Evolutionary conservation across 768 basidiomycete species (phyloP).

Genomic region (Kwoniella sp.): DNA sequence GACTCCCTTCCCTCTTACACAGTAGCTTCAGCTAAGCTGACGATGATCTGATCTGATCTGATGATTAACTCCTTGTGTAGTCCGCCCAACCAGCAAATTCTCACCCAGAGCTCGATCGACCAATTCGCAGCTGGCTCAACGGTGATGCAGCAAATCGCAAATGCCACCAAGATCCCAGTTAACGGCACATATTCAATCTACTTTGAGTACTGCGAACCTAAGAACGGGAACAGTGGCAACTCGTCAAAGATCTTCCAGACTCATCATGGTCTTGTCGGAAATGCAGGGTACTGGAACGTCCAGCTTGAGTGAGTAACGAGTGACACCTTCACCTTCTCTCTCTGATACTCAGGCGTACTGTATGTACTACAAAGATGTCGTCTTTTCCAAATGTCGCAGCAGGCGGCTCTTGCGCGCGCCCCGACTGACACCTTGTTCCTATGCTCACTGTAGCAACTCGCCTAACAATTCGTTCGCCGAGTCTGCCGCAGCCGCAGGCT

Average conservation of each 20-base stretch:
- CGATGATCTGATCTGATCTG: too few relatives aligned
- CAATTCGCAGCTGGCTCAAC: constrained; percentile 25
- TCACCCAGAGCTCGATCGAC: constrained; percentile 20
- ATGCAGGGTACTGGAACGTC: constrained; percentile 42
- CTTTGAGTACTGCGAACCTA: constrained; percentile 44
- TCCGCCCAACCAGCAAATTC: constrained; percentile 35
- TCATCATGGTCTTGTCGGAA: constrained; percentile 34
- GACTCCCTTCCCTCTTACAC: too few relatives aligned
- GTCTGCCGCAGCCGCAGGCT: constrained; percentile 32
- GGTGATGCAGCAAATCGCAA: constrained; percentile 20
- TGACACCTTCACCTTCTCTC: too few relatives aligned
- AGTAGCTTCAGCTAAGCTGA: too few relatives aligned
- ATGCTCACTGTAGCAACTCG: constrained; percentile 2
- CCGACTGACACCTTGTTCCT: too few relatives aligned
- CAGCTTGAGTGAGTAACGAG: constrained; percentile 25
- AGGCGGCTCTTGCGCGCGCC: too few relatives aligned
- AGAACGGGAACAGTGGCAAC: constrained; percentile 12
- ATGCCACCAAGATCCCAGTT: constrained; percentile 27
- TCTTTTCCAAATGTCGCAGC: too few relatives aligned
- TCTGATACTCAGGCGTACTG: too few relatives aligned
- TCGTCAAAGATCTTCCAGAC: constrained; percentile 34
- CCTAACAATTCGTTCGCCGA: constrained; percentile 40
- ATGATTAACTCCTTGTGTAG: constrained; percentile 14
- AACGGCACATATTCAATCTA: constrained; percentile 34
- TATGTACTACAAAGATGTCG: too few relatives aligned